A percentile compares a stretch with the other conserved stretches of the same genome.
phyloP scores from a whole-genome alignment of 1,139 yeast genomes.

The Meyerozyma athensensis region DNA sequence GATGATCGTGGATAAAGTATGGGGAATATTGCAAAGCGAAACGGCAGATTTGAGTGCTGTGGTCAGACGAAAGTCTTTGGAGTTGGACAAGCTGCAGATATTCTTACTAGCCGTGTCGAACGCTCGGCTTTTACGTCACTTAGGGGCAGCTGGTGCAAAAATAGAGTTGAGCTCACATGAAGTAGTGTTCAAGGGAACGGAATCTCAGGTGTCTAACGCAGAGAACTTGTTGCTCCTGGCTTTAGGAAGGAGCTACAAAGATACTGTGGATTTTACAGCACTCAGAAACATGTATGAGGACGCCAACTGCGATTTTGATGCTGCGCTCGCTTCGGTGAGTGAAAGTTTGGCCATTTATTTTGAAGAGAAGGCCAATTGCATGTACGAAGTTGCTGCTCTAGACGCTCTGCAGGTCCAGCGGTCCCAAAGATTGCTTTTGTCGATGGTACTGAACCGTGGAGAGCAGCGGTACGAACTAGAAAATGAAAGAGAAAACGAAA shows the following conservation, averaged over 20 bases:
- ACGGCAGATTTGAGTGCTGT: slow-evolving; percentile 5
- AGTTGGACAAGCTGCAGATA: slow-evolving; percentile 7
- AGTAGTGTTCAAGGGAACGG: slow-evolving; percentile 24
- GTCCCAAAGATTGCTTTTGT: slow-evolving; percentile 35
- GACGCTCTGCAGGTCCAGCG: slow-evolving; percentile 24
- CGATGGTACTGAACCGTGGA: too few relatives aligned
- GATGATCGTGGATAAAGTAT: neutral
- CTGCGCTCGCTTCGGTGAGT: slow-evolving; percentile 16
- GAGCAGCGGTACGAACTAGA: too few relatives aligned
- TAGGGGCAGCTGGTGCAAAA: slow-evolving; percentile 12
- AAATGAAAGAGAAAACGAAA: too few relatives aligned
- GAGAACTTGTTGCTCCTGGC: slow-evolving; percentile 22
- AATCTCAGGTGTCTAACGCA: slow-evolving; percentile 30
- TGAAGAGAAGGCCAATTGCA: slow-evolving; percentile 7
- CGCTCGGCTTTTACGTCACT: neutral
- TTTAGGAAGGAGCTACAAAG: slow-evolving; percentile 14
- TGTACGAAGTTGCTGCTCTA: slow-evolving; percentile 29
- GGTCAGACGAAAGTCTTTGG: slow-evolving; percentile 8
- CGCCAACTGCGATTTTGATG: slow-evolving; percentile 10
- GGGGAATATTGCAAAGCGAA: neutral
- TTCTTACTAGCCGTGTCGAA: neutral
- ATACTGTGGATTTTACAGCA: slow-evolving; percentile 26
- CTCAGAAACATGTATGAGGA: slow-evolving; percentile 21
- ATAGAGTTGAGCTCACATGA: slow-evolving; percentile 15
- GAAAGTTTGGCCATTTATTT: slow-evolving; percentile 34